Evolutionary conservation across 2,329 filamentous ascomycete species (phyloP), one percentile per base, ranked within the genome.

Genomic region (Phaeosphaeriaceae sp.): DNA sequence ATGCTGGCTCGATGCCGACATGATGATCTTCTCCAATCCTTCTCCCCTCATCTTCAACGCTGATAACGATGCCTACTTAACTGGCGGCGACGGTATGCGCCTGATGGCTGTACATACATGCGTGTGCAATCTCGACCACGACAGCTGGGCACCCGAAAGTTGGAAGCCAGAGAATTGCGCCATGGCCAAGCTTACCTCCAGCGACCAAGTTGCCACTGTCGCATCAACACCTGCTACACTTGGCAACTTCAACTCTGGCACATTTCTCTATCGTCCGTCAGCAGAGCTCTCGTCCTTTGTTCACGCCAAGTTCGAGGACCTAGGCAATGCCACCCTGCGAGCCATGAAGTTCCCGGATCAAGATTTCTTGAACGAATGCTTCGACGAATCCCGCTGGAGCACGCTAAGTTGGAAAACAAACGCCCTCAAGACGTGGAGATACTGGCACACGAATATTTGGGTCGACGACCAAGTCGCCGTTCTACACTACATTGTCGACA

Each of bases 401-500:
- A 72, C 76, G 3, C 51, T 85, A 9, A 76, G 76, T 1, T 86
- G 83, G 82, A 80, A 80, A 51, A 82, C 78, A 48, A 86, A 86
- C 62, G 83, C 83, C 2, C 70, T 85, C 10, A 85, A 85, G 70
- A 85, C 83, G 11, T 83, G 81, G 79, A 72, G 80, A 33, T 84
- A 85, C 66, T 83, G 82, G 81, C 83, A 85, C 63, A 54, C 71
- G 5, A 78, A 80, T 36, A 79, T 85, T 21, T 85, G 83, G 83
- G 71, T 75, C 3, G 83, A 85, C 57, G 77, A 79, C 1, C 76
- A 81, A 25, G 79, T 85, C 3, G 73, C 79, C 0, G 79, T 80
- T 7, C 56, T 85, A 50, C 84, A 85, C 63, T 86, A 85, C 54
- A 84, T 86, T 54, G 82, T 85, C 7, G 83, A 85, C 61, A 86